These are phyloP conservation scores for Akanthomyces lecanii DNA, from an alignment of 2,329 filamentous ascomycete species.

Conservation along the genomic window DNA sequence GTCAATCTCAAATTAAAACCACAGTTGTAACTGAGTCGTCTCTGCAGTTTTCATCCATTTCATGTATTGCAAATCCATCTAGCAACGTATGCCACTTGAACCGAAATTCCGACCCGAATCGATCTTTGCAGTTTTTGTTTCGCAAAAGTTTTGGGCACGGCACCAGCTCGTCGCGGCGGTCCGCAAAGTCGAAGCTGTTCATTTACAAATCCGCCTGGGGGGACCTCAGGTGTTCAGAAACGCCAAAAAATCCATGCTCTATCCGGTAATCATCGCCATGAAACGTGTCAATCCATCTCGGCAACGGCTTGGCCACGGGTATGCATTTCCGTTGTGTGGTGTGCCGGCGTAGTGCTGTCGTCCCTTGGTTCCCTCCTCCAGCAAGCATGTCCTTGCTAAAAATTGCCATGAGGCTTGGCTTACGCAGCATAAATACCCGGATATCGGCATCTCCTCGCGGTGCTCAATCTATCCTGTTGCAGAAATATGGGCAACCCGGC, in stretches of 20 bases:
- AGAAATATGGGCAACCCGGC: slow-evolving; percentile 6
- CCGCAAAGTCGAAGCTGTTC: neutral
- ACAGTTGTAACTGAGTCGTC: neutral
- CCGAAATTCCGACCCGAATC: neutral
- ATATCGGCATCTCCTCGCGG: slow-evolving; percentile 9
- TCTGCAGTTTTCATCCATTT: neutral
- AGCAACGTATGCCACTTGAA: neutral
- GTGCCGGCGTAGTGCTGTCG: neutral
- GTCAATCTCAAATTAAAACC: no score
- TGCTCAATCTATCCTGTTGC: slow-evolving; percentile 10
- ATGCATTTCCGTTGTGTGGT: neutral
- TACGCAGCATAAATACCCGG: neutral
- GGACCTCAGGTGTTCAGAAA: neutral
- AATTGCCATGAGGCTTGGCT: slow-evolving; percentile 4
- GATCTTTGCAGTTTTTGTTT: slow-evolving; percentile 11
- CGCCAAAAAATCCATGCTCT: neutral
- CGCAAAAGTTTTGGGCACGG: slow-evolving; percentile 1
- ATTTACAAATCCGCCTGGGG: neutral
- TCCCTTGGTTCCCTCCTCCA: neutral
- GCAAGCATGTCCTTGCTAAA: neutral
- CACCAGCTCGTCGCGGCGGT: neutral
- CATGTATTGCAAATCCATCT: neutral
- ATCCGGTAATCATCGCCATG: slow-evolving; percentile 3
- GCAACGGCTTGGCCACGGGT: slow-evolving; percentile 1
- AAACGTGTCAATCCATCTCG: slow-evolving; percentile 10